Conservation (phyloP, 306 rosid species). For the Prunus fruticosa region DNA sequence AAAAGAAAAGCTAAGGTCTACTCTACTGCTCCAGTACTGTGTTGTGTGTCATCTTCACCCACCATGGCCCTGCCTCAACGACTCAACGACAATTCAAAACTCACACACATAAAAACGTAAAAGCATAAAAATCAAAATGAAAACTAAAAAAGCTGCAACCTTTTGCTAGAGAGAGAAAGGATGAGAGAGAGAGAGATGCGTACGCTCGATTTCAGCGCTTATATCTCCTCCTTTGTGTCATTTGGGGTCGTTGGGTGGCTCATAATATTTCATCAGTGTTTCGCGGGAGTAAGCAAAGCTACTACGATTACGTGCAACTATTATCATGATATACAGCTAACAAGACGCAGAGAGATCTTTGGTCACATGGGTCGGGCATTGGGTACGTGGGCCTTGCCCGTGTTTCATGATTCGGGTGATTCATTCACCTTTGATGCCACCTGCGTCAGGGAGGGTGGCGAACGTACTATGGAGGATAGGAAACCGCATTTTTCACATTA, state of each 20-base stretch:
- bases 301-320: background rate
- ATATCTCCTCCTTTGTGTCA: background rate
- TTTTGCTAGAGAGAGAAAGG: background rate
- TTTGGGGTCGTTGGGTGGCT: background rate
- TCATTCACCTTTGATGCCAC: background rate
- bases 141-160: background rate
- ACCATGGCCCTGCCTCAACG: background rate
- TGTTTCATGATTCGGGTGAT: background rate
- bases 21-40: background rate
- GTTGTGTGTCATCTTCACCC: background rate
- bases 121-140: background rate
- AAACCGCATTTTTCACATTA: background rate
- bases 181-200: too few relatives aligned
- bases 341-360: too few relatives aligned
- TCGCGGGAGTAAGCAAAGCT: background rate
- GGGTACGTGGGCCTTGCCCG: background rate
- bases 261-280: background rate
- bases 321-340: background rate
- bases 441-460: background rate
- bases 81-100: background rate
- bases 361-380: background rate
- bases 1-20: background rate
- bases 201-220: constrained; percentile 4
- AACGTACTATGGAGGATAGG: background rate
- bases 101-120: background rate